Conservation (phyloP, 2,329 filamentous ascomycete species). For the Penicillium sp. region DNA sequence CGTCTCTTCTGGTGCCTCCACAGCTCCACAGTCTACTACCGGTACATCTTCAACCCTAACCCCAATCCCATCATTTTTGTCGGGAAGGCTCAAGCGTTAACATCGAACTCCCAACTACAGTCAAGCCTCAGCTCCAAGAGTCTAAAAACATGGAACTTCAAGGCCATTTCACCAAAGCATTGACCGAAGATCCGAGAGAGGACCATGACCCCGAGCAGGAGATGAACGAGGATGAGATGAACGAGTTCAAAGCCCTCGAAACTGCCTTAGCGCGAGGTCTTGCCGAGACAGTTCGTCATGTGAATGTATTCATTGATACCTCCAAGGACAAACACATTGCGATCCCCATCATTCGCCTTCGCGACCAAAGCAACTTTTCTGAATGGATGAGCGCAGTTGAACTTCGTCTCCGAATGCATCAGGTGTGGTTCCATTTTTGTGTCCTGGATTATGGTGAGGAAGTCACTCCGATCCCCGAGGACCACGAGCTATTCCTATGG, state of each 20-base stretch:
- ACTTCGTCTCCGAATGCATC: conserved; percentile 7
- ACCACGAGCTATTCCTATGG: conserved; percentile 5
- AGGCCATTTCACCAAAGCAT: too few relatives aligned
- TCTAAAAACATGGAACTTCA: too few relatives aligned
- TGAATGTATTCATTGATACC: conserved; percentile 5
- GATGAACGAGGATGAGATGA: too few relatives aligned
- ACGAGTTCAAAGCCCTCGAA: too few relatives aligned
- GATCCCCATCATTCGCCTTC: not conserved
- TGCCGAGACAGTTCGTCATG: not conserved
- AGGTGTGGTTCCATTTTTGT: conserved; percentile 1
- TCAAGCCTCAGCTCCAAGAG: not conserved
- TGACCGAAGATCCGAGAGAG: too few relatives aligned
- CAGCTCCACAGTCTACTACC: not conserved
- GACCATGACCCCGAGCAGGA: too few relatives aligned
- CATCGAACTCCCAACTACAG: not conserved
- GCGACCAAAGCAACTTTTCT: not conserved
- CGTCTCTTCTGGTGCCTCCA: too few relatives aligned
- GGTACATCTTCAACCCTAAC: not conserved
- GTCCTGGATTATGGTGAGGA: not conserved
- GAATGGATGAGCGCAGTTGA: conserved; percentile 4
- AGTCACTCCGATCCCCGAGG: not conserved
- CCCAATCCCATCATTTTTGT: not conserved
- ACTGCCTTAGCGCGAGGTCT: too few relatives aligned
- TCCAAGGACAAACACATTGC: conserved; percentile 5
- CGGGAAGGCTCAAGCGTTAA: not conserved